phyloP scores from a whole-genome alignment of 2,329 filamentous ascomycete species.

The Fusarium cicatricum region DNA sequence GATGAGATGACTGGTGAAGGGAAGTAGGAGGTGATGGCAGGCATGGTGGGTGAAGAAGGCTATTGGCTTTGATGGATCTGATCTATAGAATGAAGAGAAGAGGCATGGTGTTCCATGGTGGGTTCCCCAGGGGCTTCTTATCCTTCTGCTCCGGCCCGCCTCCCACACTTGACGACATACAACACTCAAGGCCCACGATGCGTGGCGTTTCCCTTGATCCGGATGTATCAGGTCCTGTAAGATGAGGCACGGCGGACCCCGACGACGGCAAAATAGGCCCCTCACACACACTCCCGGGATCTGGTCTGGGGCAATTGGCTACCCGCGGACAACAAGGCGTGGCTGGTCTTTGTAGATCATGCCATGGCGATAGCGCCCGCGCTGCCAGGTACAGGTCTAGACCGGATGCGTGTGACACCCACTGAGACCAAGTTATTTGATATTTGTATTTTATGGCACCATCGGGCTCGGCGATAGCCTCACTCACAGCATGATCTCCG shows the following conservation, averaged over 20 bases:
- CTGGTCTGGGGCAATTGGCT: slow-evolving; percentile 27
- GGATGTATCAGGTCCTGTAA: slow-evolving; percentile 9
- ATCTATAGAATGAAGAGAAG: slow-evolving; percentile 14
- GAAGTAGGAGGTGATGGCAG: slow-evolving; percentile 7
- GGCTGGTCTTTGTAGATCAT: slow-evolving; percentile 28
- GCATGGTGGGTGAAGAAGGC: slow-evolving; percentile 7
- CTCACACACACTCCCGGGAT: slow-evolving; percentile 20
- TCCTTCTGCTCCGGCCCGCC: slow-evolving; percentile 7
- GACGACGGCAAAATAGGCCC: slow-evolving; percentile 25
- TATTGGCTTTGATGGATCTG: not conserved
- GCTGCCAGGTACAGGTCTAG: slow-evolving; percentile 25
- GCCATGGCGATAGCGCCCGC: slow-evolving; percentile 22
- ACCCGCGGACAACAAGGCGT: slow-evolving; percentile 9
- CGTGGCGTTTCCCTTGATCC: slow-evolving; percentile 28
- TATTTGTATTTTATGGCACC: slow-evolving; percentile 19
- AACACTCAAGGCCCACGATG: not conserved
- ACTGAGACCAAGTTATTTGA: slow-evolving; percentile 19
- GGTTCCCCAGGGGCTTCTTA: slow-evolving; percentile 25
- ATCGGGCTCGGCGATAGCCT: slow-evolving; percentile 30
- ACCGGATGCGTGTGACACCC: slow-evolving; percentile 25
- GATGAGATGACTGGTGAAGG: slow-evolving; percentile 9
- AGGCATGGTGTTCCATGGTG: slow-evolving; percentile 3
- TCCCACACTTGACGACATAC: slow-evolving; percentile 1
- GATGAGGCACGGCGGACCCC: slow-evolving; percentile 24
- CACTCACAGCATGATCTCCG: slow-evolving; percentile 16